These are phyloP conservation scores for Phytophthora podocarpi DNA, from an alignment of 352 stramenopile species.

Conservation along the genomic window DNA sequence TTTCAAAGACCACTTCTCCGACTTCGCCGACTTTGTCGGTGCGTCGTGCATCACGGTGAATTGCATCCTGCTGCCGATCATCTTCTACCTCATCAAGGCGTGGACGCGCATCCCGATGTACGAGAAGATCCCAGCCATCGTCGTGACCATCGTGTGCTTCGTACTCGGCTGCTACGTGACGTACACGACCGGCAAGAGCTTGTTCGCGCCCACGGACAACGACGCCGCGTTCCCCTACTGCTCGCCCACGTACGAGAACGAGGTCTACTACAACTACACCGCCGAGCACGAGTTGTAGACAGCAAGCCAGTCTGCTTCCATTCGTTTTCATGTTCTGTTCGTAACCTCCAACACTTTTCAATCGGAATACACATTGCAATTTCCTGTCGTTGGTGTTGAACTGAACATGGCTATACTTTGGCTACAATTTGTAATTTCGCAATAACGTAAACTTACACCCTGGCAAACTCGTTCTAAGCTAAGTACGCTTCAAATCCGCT, in stretches of 20 bases:
- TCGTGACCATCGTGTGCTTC: constrained; percentile 28
- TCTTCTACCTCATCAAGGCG: constrained; percentile 32
- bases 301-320: too few relatives aligned
- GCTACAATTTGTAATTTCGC: too few relatives aligned
- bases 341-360: too few relatives aligned
- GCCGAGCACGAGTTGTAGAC: constrained; percentile 20
- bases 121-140: constrained; percentile 24
- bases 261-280: constrained; percentile 28
- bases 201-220: constrained; percentile 28
- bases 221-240: constrained; percentile 24
- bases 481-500: background rate
- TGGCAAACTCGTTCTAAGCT: background rate
- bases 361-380: too few relatives aligned
- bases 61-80: constrained; percentile 27
- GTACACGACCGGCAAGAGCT: constrained; percentile 23
- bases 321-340: background rate
- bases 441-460: too few relatives aligned
- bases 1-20: constrained; percentile 29
- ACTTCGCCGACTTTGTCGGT: constrained; percentile 24
- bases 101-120: constrained; percentile 21
- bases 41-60: constrained; percentile 30
- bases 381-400: too few relatives aligned
- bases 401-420: too few relatives aligned
- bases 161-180: constrained; percentile 30
- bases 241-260: constrained; percentile 21